Evolutionary conservation across 306 rosid genomes (phyloP).

Genomic region (Gastrolobium villosum): DNA sequence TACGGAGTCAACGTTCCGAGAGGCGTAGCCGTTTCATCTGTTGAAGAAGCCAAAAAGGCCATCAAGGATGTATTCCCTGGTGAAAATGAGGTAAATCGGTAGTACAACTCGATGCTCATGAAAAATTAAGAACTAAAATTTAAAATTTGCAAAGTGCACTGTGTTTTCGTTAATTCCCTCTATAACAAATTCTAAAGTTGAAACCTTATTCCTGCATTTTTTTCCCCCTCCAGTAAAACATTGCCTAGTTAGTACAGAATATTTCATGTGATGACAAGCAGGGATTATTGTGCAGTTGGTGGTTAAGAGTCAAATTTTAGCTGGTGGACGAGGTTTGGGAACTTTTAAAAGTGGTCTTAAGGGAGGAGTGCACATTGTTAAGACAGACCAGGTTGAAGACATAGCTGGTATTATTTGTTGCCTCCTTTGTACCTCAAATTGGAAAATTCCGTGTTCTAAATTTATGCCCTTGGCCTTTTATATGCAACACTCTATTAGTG

Average conservation of each 20-base stretch:
- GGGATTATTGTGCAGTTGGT: constrained; percentile 58
- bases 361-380: constrained; percentile 98
- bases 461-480: constrained; percentile 36
- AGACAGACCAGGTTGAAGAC: constrained; percentile 86
- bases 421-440: constrained; percentile 24
- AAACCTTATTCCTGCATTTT: neutral
- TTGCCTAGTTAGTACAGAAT: neutral
- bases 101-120: neutral
- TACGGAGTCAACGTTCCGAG: constrained; percentile 81
- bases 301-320: constrained; percentile 79
- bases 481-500: neutral
- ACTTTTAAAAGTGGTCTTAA: constrained; percentile 89
- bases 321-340: constrained; percentile 98
- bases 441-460: constrained; percentile 28
- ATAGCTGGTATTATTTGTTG: constrained; percentile 75
- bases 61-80: constrained; percentile 70
- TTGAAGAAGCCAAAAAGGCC: constrained; percentile 56
- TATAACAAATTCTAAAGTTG: neutral
- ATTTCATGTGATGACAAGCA: constrained; percentile 8
- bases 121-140: neutral
- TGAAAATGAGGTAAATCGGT: constrained; percentile 53
- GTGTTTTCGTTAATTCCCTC: constrained; percentile 8
- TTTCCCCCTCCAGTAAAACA: neutral
- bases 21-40: constrained; percentile 60
- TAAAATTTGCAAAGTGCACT: constrained; percentile 1